Evolutionary conservation across 768 basidiomycete genomes (phyloP).

Genomic region (Panaeolus cyanescens): DNA sequence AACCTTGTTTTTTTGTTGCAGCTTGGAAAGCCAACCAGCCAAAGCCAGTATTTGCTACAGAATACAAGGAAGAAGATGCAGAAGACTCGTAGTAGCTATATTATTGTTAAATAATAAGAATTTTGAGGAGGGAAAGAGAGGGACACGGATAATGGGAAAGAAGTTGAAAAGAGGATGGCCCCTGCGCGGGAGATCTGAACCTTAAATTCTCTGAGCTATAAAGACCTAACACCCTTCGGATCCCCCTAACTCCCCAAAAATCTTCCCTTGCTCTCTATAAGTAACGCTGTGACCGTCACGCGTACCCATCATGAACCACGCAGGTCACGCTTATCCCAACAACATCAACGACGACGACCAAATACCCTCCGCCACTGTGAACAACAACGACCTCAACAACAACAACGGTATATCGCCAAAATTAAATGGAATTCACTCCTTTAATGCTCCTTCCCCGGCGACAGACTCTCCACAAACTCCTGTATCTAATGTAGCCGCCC

Average conservation of each 20-base stretch:
- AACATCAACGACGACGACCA: slow-evolving; percentile 37
- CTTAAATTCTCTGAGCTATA: slow-evolving; percentile 82
- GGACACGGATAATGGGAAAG: slow-evolving; percentile 23
- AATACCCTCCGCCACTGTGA: slow-evolving; percentile 31
- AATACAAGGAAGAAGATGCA: slow-evolving; percentile 59
- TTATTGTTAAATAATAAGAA: slow-evolving; percentile 17
- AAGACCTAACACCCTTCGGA: slow-evolving; percentile 72
- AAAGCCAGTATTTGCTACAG: slow-evolving; percentile 77
- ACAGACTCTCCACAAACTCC: slow-evolving; percentile 65
- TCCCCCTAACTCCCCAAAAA: slow-evolving; percentile 78
- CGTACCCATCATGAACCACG: slow-evolving; percentile 61
- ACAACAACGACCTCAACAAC: slow-evolving; percentile 44
- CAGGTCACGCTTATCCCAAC: slow-evolving; percentile 40
- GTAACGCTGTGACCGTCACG: slow-evolving; percentile 81
- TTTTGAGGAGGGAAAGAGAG: slow-evolving; percentile 16
- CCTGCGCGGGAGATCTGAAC: slow-evolving; percentile 83
- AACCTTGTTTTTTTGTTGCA: slow-evolving; percentile 51
- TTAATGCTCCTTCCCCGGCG: slow-evolving; percentile 38
- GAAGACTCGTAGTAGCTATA: slow-evolving; percentile 37
- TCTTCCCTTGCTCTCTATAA: slow-evolving; percentile 56
- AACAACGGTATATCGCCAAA: slow-evolving; percentile 34
- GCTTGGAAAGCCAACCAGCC: slow-evolving; percentile 89
- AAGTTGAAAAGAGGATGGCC: slow-evolving; percentile 51
- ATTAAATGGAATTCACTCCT: slow-evolving; percentile 30
- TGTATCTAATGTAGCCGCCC: slow-evolving; percentile 46